These are phyloP conservation scores for Effrenium voratum DNA, from an alignment of 73 alveolate genomes.

Conservation along the genomic window DNA sequence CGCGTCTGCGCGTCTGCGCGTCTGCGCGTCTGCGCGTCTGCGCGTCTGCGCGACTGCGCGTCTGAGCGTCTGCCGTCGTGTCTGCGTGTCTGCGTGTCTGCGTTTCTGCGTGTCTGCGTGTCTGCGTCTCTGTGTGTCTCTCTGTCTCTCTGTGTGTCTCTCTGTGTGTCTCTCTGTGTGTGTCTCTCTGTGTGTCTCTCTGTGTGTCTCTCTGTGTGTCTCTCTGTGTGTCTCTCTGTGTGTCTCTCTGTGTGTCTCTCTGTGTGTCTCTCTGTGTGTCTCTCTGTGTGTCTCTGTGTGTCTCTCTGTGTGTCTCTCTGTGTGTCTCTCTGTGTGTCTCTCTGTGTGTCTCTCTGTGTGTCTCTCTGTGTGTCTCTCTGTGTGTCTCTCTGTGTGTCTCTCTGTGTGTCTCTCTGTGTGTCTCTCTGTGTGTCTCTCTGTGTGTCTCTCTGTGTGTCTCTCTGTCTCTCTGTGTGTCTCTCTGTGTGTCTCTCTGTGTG, in stretches of 20 bases:
- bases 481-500: slow-evolving; percentile 34
- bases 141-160: not conserved
- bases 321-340: not conserved
- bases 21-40: no score
- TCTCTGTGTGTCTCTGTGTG: slow-evolving; percentile 23
- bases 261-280: slow-evolving; percentile 23
- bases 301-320: slow-evolving; percentile 10
- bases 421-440: slow-evolving; percentile 22
- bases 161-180: not conserved
- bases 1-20: no score
- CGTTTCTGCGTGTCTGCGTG: not conserved
- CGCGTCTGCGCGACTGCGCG: no score
- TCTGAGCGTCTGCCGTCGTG: slow-evolving; percentile 46
- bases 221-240: slow-evolving; percentile 22
- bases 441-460: slow-evolving; percentile 11
- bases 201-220: slow-evolving; percentile 28
- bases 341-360: not conserved
- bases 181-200: slow-evolving; percentile 11
- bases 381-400: slow-evolving; percentile 29
- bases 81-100: not conserved
- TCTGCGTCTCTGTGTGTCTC: not conserved
- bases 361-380: slow-evolving; percentile 29
- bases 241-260: slow-evolving; percentile 16
- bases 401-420: slow-evolving; percentile 34
- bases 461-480: slow-evolving; percentile 22